phyloP scores from a whole-genome alignment of 2,329 filamentous ascomycete genomes.

The Fusarium brachygibbosum region DNA sequence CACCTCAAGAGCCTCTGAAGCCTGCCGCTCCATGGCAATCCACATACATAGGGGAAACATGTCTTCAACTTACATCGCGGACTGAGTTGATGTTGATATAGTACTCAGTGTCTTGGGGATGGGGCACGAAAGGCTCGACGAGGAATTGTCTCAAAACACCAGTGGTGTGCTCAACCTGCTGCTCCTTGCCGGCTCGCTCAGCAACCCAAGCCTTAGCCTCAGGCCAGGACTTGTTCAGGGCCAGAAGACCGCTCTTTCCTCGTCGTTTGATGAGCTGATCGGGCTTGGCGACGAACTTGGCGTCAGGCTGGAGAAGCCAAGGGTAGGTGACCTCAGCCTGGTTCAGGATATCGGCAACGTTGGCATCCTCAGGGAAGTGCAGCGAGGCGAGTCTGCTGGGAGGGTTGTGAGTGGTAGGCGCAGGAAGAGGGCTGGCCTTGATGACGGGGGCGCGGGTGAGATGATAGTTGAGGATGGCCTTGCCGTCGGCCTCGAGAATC shows the following conservation, averaged over 20 bases:
- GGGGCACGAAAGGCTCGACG: slow-evolving; percentile 97
- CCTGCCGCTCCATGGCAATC: slow-evolving; percentile 10
- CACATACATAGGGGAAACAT: slow-evolving; percentile 44
- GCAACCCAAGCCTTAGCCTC: slow-evolving; percentile 96
- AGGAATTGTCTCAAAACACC: slow-evolving; percentile 95
- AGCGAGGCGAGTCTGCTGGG: slow-evolving; percentile 91
- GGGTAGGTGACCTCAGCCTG: slow-evolving; percentile 97
- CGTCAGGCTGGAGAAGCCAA: slow-evolving; percentile 85
- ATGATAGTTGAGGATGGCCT: slow-evolving; percentile 99
- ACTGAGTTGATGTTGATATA: slow-evolving; percentile 99
- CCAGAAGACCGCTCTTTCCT: slow-evolving; percentile 97
- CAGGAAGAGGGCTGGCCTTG: slow-evolving; percentile 94
- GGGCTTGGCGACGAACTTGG: slow-evolving; percentile 98
- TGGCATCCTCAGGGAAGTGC: slow-evolving; percentile 90
- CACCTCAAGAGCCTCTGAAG: neutral
- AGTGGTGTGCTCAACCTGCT: slow-evolving; percentile 91
- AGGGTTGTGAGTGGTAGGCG: slow-evolving; percentile 89
- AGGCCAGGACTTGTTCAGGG: slow-evolving; percentile 96
- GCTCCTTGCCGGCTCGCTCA: slow-evolving; percentile 88
- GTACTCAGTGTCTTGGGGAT: slow-evolving; percentile 95
- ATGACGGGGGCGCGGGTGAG: slow-evolving; percentile 97
- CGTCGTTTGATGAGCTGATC: slow-evolving; percentile 99
- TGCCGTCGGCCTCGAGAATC: slow-evolving; percentile 99
- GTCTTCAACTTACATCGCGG: slow-evolving; percentile 84
- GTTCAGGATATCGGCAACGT: slow-evolving; percentile 86